Evolutionary conservation across 345 rosid species (phyloP).

Genomic region (Aegle marmelos): DNA sequence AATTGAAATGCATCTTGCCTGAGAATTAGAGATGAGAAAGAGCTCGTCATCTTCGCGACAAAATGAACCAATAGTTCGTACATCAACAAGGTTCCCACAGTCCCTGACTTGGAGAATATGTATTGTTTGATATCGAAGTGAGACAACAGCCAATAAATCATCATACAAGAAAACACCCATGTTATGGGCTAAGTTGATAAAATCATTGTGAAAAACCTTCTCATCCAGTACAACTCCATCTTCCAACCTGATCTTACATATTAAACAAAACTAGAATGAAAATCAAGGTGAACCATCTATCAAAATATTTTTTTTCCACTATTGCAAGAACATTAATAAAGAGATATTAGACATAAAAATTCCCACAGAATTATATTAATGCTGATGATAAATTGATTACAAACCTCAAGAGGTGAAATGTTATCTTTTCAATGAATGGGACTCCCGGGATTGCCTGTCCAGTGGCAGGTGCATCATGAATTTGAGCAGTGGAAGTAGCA

Average conservation of each 20-base stretch:
- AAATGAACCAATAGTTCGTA: conserved; percentile 78
- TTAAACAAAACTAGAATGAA: conserved; percentile 2
- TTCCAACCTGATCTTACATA: conserved; percentile 55
- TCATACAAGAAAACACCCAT: conserved; percentile 90
- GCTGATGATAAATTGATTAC: conserved; percentile 7
- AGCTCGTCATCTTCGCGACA: conserved; percentile 95
- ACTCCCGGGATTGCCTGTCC: conserved; percentile 79
- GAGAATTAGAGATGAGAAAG: conserved; percentile 71
- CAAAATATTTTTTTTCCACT: neutral
- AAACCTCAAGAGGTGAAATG: conserved; percentile 74
- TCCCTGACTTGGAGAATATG: conserved; percentile 92
- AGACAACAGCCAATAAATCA: conserved; percentile 82
- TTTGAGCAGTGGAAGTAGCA: conserved; percentile 86
- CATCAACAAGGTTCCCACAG: conserved; percentile 81
- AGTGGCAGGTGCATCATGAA: conserved; percentile 66
- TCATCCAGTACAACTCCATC: conserved; percentile 80
- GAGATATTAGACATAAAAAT: neutral
- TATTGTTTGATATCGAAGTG: conserved; percentile 82
- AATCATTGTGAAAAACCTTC: conserved; percentile 82
- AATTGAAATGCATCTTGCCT: conserved; percentile 46
- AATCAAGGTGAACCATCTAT: neutral
- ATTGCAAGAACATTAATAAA: neutral
- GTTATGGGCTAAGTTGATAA: conserved; percentile 67
- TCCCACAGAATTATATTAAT: neutral
- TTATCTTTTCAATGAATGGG: conserved; percentile 81